phyloP scores from a whole-genome alignment of 164 flowering plant species.

The Aristolochia californica region DNA sequence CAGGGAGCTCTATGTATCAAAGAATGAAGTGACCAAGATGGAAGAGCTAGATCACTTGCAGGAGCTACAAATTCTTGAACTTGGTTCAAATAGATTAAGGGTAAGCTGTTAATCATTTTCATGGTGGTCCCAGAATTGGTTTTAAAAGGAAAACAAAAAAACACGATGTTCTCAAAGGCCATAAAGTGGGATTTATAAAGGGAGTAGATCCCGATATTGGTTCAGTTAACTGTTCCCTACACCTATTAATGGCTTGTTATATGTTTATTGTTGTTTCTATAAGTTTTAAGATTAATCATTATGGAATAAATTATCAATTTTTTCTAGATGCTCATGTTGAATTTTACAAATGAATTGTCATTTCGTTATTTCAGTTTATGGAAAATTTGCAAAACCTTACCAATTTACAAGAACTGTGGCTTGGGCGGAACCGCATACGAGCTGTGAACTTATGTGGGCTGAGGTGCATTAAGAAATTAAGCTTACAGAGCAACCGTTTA shows the following conservation, averaged over 20 bases:
- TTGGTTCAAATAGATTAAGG: conserved; percentile 93
- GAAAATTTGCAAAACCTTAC: conserved; percentile 63
- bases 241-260: no score
- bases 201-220: no score
- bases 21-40: conserved; percentile 84
- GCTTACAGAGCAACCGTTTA: conserved; percentile 94
- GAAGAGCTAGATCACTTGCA: conserved; percentile 84
- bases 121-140: no score
- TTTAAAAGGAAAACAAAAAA: no score
- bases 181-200: no score
- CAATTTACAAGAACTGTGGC: conserved; percentile 84
- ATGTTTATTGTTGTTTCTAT: no score
- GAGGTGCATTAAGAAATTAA: conserved; percentile 70
- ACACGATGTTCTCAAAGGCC: no score
- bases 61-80: conserved; percentile 79
- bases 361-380: conserved; percentile 53
- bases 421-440: conserved; percentile 83
- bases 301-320: no score
- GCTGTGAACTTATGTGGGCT: conserved; percentile 72
- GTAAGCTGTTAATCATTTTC: conserved; percentile 24
- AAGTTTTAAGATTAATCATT: no score
- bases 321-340: no score
- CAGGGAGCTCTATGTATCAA: conserved; percentile 90
- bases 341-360: no score
- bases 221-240: no score